Percentiles rank a stretch among this genome's conserved stretches.
phyloP scores from a whole-genome alignment of 352 stramenopile genomes.

The Phytophthora hybrid region DNA sequence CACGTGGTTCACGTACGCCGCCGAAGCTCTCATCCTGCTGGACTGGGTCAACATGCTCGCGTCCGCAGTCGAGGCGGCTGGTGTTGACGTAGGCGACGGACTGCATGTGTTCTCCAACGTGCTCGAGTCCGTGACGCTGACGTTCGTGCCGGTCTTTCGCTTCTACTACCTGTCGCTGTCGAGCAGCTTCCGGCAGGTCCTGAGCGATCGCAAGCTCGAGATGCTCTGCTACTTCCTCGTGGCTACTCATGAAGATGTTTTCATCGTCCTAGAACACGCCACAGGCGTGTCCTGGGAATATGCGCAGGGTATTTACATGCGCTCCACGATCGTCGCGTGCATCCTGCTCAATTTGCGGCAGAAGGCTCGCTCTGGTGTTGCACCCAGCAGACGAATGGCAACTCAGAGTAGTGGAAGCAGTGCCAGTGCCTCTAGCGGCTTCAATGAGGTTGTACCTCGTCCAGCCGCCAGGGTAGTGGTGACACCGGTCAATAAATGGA shows the following conservation, averaged over 20 bases:
- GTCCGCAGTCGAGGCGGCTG: neutral
- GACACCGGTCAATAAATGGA: too few species aligned
- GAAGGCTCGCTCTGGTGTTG: neutral
- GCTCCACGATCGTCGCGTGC: neutral
- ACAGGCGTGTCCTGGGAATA: conserved; percentile 29
- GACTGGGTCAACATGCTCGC: conserved; percentile 11
- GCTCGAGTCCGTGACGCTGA: conserved; percentile 21
- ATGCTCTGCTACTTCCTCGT: conserved; percentile 26
- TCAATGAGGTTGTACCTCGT: too few species aligned
- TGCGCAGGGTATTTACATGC: conserved; percentile 27
- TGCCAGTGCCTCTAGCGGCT: too few species aligned
- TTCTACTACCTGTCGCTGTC: conserved; percentile 34
- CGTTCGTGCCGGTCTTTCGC: conserved; percentile 27
- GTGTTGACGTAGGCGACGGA: conserved; percentile 5
- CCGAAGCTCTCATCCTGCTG: conserved; percentile 24
- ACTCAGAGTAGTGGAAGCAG: too few species aligned
- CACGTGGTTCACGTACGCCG: conserved; percentile 12
- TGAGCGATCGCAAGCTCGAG: conserved; percentile 24
- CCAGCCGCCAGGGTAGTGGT: too few species aligned
- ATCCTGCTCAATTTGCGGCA: neutral
- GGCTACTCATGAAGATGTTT: conserved; percentile 26
- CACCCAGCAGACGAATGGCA: too few species aligned
- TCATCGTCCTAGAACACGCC: neutral
- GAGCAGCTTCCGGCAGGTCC: conserved; percentile 2
- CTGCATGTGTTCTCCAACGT: conserved; percentile 21